A percentile compares a stretch with the other conserved stretches of the same genome.
Conservation (phyloP, 257 asterid species). For the Ilex aquifolium region DNA sequence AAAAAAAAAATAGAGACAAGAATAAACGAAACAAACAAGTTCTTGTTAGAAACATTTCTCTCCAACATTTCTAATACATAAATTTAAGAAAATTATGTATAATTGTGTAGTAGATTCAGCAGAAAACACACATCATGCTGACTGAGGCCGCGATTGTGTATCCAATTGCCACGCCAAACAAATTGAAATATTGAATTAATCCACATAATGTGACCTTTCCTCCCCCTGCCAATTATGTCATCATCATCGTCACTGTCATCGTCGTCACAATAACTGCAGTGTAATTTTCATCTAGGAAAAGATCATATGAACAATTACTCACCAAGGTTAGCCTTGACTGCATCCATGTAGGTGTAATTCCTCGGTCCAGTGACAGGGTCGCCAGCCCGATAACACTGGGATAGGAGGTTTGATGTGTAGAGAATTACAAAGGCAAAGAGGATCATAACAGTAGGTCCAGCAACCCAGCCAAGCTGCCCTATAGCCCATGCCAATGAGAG, state of each 20-base stretch:
- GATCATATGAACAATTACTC: neutral
- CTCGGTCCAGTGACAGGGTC: conserved; percentile 31
- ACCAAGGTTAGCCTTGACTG: conserved; percentile 37
- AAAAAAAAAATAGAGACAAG: neutral
- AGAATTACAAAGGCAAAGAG: conserved; percentile 28
- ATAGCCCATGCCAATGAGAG: conserved; percentile 42
- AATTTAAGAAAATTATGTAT: neutral
- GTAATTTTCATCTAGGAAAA: neutral
- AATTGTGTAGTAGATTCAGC: neutral
- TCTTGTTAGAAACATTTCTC: no score
- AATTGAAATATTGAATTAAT: conserved; percentile 33
- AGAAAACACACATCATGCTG: conserved; percentile 37
- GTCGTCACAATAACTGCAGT: neutral
- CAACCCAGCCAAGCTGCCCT: conserved; percentile 41
- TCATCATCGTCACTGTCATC: neutral
- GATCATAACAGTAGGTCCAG: conserved; percentile 32
- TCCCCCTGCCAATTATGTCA: conserved; percentile 22
- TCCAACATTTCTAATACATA: neutral
- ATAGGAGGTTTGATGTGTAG: conserved; percentile 31
- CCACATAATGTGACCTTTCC: conserved; percentile 30
- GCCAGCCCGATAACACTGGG: conserved; percentile 37
- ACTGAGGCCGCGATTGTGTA: conserved; percentile 53
- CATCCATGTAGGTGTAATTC: conserved; percentile 45
- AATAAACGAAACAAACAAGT: no score
- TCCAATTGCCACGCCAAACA: conserved; percentile 52